Conservation (phyloP, 2,329 filamentous ascomycete genomes). For the Atkinsonella hypoxylon region DNA sequence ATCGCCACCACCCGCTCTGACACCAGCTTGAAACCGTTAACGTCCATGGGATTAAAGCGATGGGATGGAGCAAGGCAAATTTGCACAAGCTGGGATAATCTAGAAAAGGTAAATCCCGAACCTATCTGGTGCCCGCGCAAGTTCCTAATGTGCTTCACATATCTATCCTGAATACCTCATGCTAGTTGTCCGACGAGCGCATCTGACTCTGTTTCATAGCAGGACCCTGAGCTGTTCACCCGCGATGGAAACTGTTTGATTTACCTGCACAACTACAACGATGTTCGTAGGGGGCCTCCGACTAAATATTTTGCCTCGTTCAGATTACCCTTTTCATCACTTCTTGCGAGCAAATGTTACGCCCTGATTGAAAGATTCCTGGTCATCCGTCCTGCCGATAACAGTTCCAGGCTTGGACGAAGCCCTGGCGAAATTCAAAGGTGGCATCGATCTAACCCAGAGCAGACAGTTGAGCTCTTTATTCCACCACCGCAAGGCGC, state of each 20-base stretch:
- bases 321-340: constrained; percentile 44
- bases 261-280: constrained; percentile 42
- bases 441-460: constrained; percentile 20
- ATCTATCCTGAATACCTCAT: not conserved
- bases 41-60: constrained; percentile 2
- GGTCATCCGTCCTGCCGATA: constrained; percentile 8
- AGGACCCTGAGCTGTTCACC: constrained; percentile 65
- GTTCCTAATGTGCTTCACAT: not conserved
- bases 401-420: constrained; percentile 16
- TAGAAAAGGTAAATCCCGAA: constrained; percentile 5
- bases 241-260: constrained; percentile 57
- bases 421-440: constrained; percentile 18
- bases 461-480: constrained; percentile 45
- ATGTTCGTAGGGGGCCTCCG: constrained; percentile 38
- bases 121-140: not conserved
- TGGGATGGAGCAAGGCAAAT: constrained; percentile 9
- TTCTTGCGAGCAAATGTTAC: constrained; percentile 46
- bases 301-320: constrained; percentile 54
- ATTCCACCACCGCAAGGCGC: constrained; percentile 50
- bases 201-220: not conserved
- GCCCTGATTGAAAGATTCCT: constrained; percentile 46
- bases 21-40: not conserved
- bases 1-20: not conserved
- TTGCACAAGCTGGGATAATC: constrained; percentile 6
- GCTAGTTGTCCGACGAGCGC: not conserved